A percentile compares a stretch with the other conserved stretches of the same genome.
phyloP scores from a whole-genome alignment of 1,284 basidiomycete species.

The Meripilus lineatus region DNA sequence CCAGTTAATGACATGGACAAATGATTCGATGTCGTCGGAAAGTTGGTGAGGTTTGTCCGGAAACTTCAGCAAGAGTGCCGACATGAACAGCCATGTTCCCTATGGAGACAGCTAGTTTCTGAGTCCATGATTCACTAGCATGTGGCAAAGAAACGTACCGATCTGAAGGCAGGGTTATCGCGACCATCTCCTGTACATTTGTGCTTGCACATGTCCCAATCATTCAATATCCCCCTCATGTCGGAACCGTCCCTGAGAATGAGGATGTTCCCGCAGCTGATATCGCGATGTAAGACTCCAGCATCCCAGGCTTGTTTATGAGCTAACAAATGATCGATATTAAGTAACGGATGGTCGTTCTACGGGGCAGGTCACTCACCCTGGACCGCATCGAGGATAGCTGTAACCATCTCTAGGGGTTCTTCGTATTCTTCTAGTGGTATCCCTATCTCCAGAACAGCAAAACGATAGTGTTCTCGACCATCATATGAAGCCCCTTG shows the following conservation, averaged over 20 bases:
- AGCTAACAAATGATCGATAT: neutral
- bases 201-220: neutral
- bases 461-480: slow-evolving; percentile 1
- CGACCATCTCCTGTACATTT: neutral
- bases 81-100: slow-evolving; percentile 3
- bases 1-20: slow-evolving; percentile 3
- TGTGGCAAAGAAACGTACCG: slow-evolving; percentile 1
- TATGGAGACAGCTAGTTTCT: neutral
- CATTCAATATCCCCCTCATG: neutral
- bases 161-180: neutral
- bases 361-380: neutral
- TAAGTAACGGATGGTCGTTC: too few species aligned
- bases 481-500: too few species aligned
- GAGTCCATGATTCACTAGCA: neutral
- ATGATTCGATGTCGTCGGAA: slow-evolving; percentile 4
- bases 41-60: slow-evolving; percentile 2
- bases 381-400: neutral
- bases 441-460: neutral
- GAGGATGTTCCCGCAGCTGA: slow-evolving; percentile 6
- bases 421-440: slow-evolving; percentile 1
- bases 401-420: neutral
- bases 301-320: neutral
- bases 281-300: slow-evolving; percentile 2
- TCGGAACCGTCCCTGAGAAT: neutral
- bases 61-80: neutral